Evolutionary conservation across 1,284 basidiomycete species (phyloP), one percentile per base, ranked within the genome.

Genomic region (Ceratobasidium sp.): DNA sequence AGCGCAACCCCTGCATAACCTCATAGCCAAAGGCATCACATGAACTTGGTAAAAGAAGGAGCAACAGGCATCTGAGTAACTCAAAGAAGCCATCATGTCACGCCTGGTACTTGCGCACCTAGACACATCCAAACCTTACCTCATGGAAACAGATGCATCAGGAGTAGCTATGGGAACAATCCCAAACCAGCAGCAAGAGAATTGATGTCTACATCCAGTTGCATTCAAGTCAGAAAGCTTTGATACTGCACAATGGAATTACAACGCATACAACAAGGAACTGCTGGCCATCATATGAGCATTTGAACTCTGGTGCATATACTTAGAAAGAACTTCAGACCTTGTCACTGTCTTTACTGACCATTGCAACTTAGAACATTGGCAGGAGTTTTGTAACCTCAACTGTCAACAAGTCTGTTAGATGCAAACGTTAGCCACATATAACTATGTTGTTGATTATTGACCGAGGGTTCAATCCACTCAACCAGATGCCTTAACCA

Each of bases 181-280:
- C 5, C 28, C 64, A 10, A 38, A 12, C 7, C 59, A 50, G 23
- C 44, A 26, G 20, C 23, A 40, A 13, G 64, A 54, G 5, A 64
- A 78, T 40, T 46, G 62, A 1, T 5, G 46, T 1, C 26, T 66
- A n/a, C 71, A 61, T 7, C 66, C 76, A 13, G 44, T 77, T 28
- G 56, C 50, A 1, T 69, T 69, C 57, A 61, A 69, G 66, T 77
- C 76, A 1, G 26, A 59, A 52, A 67, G 48, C n/a, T 69, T 77
- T 26, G 48, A 6, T 15, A 65, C 80, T 0, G 81, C 84, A 2
- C 82, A 86, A 69, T 66, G 77, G 1, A 85, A 85, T 78, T 86
- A 84, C 78, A 77, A 77, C 10, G 82, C 82, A 26, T 80, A 62
- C 40, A 26, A 74, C 23, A 74, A 74, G 46, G 70, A 74, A 20